A percentile compares a stretch with the other conserved stretches of the same genome.
phyloP scores from a whole-genome alignment of 495 filamentous ascomycete genomes.

The Hypoxylon fuscum region DNA sequence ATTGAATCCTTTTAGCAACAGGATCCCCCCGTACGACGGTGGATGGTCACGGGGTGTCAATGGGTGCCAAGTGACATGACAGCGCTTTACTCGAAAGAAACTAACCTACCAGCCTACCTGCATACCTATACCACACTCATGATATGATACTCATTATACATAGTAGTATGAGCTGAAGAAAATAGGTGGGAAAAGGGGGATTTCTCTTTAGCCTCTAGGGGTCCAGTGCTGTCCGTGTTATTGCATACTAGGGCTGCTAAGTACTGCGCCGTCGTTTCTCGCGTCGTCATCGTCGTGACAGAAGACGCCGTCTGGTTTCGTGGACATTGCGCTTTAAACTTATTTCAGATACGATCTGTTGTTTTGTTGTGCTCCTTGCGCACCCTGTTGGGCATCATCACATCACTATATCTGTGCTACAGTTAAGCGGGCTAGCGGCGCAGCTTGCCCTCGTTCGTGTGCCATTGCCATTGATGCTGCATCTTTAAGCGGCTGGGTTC shows the following conservation, averaged over 20 bases:
- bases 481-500: slow-evolving; percentile 38
- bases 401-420: slow-evolving; percentile 20
- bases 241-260: background rate
- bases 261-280: slow-evolving; percentile 19
- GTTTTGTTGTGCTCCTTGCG: slow-evolving; percentile 7
- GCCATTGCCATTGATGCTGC: slow-evolving; percentile 17
- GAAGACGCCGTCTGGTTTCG: slow-evolving; percentile 12
- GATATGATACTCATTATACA: background rate
- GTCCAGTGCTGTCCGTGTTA: slow-evolving; percentile 11
- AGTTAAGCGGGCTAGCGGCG: slow-evolving; percentile 2
- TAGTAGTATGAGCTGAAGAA: slow-evolving; percentile 1
- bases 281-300: slow-evolving; percentile 13
- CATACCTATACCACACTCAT: background rate
- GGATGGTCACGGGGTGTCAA: slow-evolving; percentile 19
- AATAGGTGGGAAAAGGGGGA: slow-evolving; percentile 7
- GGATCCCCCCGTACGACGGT: slow-evolving; percentile 16
- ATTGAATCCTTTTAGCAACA: slow-evolving; percentile 25
- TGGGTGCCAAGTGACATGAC: slow-evolving; percentile 11
- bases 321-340: slow-evolving; percentile 26
- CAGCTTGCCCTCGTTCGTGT: slow-evolving; percentile 16
- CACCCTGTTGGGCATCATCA: slow-evolving; percentile 17
- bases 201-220: background rate
- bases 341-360: slow-evolving; percentile 21
- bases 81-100: slow-evolving; percentile 8
- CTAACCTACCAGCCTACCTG: no score